phyloP scores from a whole-genome alignment of 306 rosid species.

The Datisca glomerata region DNA sequence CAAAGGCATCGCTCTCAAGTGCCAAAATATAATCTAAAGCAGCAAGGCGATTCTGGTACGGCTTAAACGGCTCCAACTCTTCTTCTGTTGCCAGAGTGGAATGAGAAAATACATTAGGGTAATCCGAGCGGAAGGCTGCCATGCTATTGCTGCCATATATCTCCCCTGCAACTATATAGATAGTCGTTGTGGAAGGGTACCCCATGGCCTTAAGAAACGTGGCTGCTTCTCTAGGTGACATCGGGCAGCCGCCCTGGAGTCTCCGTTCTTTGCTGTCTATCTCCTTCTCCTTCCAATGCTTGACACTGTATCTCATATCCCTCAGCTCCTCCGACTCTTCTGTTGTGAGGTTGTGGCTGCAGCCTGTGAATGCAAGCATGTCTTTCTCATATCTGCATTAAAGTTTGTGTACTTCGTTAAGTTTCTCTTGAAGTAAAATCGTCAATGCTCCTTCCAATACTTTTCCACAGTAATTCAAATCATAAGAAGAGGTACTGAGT shows the following conservation, averaged over 20 bases:
- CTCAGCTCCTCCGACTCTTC: slow-evolving; percentile 64
- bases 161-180: slow-evolving; percentile 95
- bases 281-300: slow-evolving; percentile 98
- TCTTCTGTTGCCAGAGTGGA: slow-evolving; percentile 74
- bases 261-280: slow-evolving; percentile 63
- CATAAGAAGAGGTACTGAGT: no score
- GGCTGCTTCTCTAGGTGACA: slow-evolving; percentile 96
- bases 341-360: slow-evolving; percentile 78
- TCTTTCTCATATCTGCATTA: slow-evolving; percentile 85
- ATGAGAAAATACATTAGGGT: slow-evolving; percentile 72
- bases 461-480: no score
- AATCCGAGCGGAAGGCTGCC: slow-evolving; percentile 48
- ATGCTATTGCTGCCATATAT: slow-evolving; percentile 75
- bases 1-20: slow-evolving; percentile 85
- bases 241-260: slow-evolving; percentile 87
- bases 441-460: background rate
- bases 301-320: slow-evolving; percentile 74
- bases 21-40: slow-evolving; percentile 91
- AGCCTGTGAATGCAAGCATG: slow-evolving; percentile 98
- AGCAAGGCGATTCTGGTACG: slow-evolving; percentile 85
- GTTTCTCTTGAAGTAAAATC: background rate
- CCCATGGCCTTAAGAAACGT: slow-evolving; percentile 93
- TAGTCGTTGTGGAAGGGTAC: slow-evolving; percentile 83
- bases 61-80: slow-evolving; percentile 71
- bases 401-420: slow-evolving; percentile 2